These are phyloP conservation scores for Pseudohalonectria lignicola DNA, from an alignment of 2,329 filamentous ascomycete genomes.

Conservation along the genomic window DNA sequence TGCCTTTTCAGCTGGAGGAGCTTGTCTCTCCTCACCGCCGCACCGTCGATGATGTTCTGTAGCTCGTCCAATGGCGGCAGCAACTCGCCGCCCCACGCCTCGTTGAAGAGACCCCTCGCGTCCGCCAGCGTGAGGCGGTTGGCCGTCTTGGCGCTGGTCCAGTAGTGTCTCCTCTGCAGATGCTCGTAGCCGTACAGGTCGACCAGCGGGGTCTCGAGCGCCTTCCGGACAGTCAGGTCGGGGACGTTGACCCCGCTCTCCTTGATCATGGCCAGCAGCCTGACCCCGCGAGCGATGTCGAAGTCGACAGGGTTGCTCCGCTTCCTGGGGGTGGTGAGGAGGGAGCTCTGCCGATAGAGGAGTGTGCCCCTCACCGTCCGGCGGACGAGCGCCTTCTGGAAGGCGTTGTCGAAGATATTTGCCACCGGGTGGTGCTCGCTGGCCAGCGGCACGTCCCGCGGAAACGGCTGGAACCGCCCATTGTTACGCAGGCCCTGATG, in stretches of 20 bases:
- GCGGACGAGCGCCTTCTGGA: slow-evolving; percentile 29
- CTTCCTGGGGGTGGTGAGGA: background rate
- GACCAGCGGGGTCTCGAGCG: slow-evolving; percentile 17
- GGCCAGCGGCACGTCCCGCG: slow-evolving; percentile 28
- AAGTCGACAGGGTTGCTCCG: slow-evolving; percentile 9
- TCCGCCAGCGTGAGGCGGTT: slow-evolving; percentile 17
- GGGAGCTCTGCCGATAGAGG: slow-evolving; percentile 8
- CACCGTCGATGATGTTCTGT: slow-evolving; percentile 11
- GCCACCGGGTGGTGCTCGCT: slow-evolving; percentile 34
- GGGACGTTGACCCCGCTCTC: slow-evolving; percentile 18
- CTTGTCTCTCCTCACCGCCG: slow-evolving; percentile 6
- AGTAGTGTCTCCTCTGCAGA: slow-evolving; percentile 10
- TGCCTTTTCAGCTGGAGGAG: slow-evolving; percentile 6
- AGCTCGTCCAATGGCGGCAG: slow-evolving; percentile 18
- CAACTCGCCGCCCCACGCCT: slow-evolving; percentile 22
- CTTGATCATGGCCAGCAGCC: slow-evolving; percentile 19
- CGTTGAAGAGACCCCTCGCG: slow-evolving; percentile 23
- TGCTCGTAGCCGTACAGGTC: slow-evolving; percentile 19
- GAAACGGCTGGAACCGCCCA: slow-evolving; percentile 22
- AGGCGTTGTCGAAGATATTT: slow-evolving; percentile 27
- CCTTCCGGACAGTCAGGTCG: slow-evolving; percentile 11
- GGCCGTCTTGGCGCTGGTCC: slow-evolving; percentile 4
- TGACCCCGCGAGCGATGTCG: slow-evolving; percentile 18
- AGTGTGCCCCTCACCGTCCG: slow-evolving; percentile 32
- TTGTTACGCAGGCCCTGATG: slow-evolving; percentile 14